Base-by-base conservation (phyloP, 495 filamentous ascomycete genomes). In the Aspergillus funiculosus region DNA sequence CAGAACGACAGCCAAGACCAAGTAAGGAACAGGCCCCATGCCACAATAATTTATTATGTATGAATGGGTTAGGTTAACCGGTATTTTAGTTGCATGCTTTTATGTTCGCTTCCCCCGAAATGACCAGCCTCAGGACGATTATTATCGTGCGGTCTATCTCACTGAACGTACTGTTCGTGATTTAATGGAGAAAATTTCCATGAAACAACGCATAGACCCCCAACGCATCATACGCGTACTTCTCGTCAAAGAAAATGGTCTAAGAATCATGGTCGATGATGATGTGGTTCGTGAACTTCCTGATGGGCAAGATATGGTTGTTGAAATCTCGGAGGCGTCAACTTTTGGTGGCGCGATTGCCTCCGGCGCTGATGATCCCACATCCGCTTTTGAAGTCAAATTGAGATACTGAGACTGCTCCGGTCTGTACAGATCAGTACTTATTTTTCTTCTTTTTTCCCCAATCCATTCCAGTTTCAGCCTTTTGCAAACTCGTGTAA, bases 261-360 rank as follows among this genome's bases (percentile, higher is more conserved):
- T 96, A 4, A 78, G 85, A 51, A 82, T 98, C 34, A 80, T 90
- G 60, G 74, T 97, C 41, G 92, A 98, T 60, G 87, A 98, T 50
- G 89, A 95, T 36, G 81, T 92, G 21, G 80, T 98, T 14, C 77
- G 77, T n/a, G 84, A 89, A 60, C 72, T 97, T 11, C 74, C 81
- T 0, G 92, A 98, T 66, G 89, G 90, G 6, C 87, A 96, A 57
- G 91, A 95, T 56, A 90, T 98, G 82, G 74, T 76, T 22, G 77
- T 76, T 56, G 39, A 42, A 18, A 42, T 42, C 14, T 42, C 39
- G 9, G 27, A 42, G 11, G 15, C 39, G 27, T n/a, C 39, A 4
- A 20, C 39, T 3, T 42, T 21, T 31, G 39, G 24, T 31, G 39
- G 26, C 28, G 28, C 14, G 14, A 30, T 30, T 9, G 28, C 10